A percentile compares a stretch with the other conserved stretches of the same genome.
Conservation (phyloP, 306 rosid species). For the Parietaria judaica region DNA sequence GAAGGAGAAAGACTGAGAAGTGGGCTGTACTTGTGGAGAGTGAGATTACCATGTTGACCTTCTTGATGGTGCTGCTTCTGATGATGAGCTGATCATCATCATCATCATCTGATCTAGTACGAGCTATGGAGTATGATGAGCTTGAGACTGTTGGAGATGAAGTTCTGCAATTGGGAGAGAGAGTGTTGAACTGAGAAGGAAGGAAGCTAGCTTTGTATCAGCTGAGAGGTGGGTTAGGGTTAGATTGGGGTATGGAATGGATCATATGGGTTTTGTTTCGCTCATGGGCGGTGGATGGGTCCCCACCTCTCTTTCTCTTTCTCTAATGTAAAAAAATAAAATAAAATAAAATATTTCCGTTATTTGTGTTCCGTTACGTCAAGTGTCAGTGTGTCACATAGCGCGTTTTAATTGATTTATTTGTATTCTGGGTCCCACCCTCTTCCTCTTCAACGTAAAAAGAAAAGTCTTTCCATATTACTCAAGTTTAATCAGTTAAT, state of each 20-base stretch:
- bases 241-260: constrained; percentile 7
- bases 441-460: no score
- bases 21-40: background rate
- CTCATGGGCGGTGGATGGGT: constrained; percentile 76
- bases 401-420: no score
- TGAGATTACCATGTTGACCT: no score
- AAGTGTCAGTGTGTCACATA: no score
- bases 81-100: no score
- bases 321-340: no score
- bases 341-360: no score
- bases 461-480: no score
- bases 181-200: constrained; percentile 12
- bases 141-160: background rate
- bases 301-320: constrained; percentile 34
- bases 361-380: no score
- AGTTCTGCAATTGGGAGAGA: constrained; percentile 10
- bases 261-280: constrained; percentile 42
- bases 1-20: background rate
- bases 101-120: background rate
- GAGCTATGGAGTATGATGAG: background rate
- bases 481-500: no score
- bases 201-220: background rate
- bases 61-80: no score
- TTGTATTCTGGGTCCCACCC: no score
- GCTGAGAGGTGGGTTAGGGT: constrained; percentile 26